Conservation (phyloP, 495 filamentous ascomycete species). For the Staphylotrichum longicolle region DNA sequence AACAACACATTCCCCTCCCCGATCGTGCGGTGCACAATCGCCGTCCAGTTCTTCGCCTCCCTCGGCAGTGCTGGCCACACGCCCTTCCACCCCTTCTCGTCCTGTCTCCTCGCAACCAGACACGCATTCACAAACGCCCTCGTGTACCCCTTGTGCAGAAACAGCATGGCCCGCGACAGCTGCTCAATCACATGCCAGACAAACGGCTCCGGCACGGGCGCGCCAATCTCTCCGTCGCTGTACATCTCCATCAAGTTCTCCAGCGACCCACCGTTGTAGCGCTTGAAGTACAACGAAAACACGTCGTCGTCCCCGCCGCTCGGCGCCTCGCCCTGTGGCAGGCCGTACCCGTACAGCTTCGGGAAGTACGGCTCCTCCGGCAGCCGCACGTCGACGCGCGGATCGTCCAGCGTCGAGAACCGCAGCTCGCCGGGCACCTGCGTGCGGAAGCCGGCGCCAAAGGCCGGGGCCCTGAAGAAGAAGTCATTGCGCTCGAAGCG, state of each 20-base stretch:
- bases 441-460: background rate
- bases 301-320: background rate
- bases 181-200: slow-evolving; percentile 25
- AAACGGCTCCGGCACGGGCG: slow-evolving; percentile 16
- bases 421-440: background rate
- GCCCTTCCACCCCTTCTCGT: too few relatives aligned
- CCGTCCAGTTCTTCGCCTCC: background rate
- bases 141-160: slow-evolving; percentile 10
- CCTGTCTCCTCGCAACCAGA: too few relatives aligned
- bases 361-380: slow-evolving; percentile 17
- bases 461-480: background rate
- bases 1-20: background rate
- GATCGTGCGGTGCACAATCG: slow-evolving; percentile 1
- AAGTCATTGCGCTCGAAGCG: background rate
- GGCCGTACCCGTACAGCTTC: slow-evolving; percentile 10
- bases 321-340: background rate
- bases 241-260: slow-evolving; percentile 15
- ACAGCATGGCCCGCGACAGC: slow-evolving; percentile 16
- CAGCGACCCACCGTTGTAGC: slow-evolving; percentile 19
- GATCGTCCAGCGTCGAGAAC: slow-evolving; percentile 14
- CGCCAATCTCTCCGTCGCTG: background rate
- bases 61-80: too few relatives aligned
- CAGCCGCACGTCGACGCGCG: background rate
- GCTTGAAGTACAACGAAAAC: slow-evolving; percentile 19
- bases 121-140: background rate